Evolutionary conservation across 768 basidiomycete genomes (phyloP).

Genomic region (Pleurotus tuber-regium): DNA sequence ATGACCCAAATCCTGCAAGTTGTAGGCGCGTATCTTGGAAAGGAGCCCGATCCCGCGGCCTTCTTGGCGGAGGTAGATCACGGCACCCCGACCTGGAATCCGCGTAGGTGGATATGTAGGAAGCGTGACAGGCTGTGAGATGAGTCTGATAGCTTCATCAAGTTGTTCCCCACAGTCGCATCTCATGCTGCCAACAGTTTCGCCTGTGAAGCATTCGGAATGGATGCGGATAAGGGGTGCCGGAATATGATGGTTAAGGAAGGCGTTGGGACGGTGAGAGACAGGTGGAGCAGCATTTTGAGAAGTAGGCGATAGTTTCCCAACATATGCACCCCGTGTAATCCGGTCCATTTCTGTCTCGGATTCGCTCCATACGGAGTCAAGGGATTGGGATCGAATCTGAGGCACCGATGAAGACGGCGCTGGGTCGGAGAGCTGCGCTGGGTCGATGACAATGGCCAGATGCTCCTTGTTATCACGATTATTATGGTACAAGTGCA

Average conservation of each 20-base stretch:
- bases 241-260: conserved; percentile 39
- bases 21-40: conserved; percentile 96
- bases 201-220: conserved; percentile 98
- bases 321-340: conserved; percentile 90
- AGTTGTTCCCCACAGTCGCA: conserved; percentile 99
- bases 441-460: conserved; percentile 90
- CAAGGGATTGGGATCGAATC: conserved; percentile 80
- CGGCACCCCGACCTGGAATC: conserved; percentile 85
- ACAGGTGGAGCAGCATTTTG: conserved; percentile 42
- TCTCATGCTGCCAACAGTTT: conserved; percentile 96
- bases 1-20: conserved; percentile 95
- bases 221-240: conserved; percentile 91
- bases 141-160: conserved; percentile 93
- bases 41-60: conserved; percentile 95
- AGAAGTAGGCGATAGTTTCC: conserved; percentile 64
- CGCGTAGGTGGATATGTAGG: conserved; percentile 31
- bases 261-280: conserved; percentile 16
- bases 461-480: conserved; percentile 93
- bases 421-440: conserved; percentile 61
- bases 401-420: conserved; percentile 42
- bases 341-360: conserved; percentile 96
- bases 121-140: conserved; percentile 66
- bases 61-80: conserved; percentile 95
- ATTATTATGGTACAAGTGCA: conserved; percentile 94
- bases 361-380: conserved; percentile 75